phyloP scores from a whole-genome alignment of 2,329 filamentous ascomycete species.

The Trichophaea hybrida region DNA sequence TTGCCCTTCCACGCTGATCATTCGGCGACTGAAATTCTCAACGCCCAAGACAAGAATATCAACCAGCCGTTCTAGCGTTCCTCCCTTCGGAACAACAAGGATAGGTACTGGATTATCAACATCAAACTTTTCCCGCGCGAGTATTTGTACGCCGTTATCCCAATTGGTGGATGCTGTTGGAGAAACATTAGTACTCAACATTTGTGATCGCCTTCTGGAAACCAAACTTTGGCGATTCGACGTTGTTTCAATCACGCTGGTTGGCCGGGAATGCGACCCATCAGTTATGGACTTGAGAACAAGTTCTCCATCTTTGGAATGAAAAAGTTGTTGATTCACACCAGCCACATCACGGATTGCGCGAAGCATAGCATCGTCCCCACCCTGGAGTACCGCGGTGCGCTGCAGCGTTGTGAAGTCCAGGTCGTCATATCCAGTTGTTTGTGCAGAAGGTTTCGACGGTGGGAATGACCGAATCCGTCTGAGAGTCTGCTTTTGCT shows the following conservation, averaged over 20 bases:
- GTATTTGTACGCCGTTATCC: conserved; percentile 14
- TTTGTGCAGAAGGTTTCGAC: conserved; percentile 24
- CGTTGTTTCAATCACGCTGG: conserved; percentile 26
- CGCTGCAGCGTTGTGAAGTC: conserved; percentile 27
- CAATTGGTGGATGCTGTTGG: conserved; percentile 16
- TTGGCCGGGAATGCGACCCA: conserved; percentile 24
- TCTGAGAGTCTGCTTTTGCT: conserved; percentile 21
- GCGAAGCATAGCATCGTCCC: conserved; percentile 26
- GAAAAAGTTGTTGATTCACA: conserved; percentile 27
- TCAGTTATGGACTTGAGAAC: conserved; percentile 27
- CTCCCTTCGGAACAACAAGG: conserved; percentile 27
- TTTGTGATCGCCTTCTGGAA: conserved; percentile 22
- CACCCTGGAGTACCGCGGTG: conserved; percentile 26
- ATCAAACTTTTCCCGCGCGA: conserved; percentile 12
- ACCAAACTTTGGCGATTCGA: conserved; percentile 21
- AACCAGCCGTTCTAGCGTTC: conserved; percentile 27
- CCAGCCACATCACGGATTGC: conserved; percentile 27
- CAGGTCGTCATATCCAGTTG: conserved; percentile 27
- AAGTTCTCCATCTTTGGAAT: conserved; percentile 28
- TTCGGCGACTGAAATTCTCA: conserved; percentile 27
- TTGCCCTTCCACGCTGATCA: conserved; percentile 22
- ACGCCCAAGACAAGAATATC: conserved; percentile 28
- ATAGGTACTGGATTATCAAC: conserved; percentile 13
- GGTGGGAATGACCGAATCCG: conserved; percentile 27
- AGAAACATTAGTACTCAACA: conserved; percentile 16